phyloP scores from a whole-genome alignment of 441 rosid species.

The Bocquillonia castaneifolia region DNA sequence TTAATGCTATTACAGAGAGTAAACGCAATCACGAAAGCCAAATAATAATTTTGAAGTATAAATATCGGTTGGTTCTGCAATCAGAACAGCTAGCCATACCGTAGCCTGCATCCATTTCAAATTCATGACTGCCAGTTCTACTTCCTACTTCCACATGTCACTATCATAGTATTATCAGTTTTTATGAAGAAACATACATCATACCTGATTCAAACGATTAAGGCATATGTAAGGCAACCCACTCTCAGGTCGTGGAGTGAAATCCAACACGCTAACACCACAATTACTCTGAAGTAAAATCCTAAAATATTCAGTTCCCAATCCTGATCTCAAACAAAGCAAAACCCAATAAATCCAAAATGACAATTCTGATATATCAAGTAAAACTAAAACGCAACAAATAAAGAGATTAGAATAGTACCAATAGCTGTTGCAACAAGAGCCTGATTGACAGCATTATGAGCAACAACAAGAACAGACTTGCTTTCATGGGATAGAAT shows the following conservation, averaged over 20 bases:
- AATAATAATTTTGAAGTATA: background rate
- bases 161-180: background rate
- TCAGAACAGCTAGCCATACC: background rate
- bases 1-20: too few relatives aligned
- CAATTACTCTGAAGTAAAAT: conserved; percentile 87
- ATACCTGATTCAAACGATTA: conserved; percentile 86
- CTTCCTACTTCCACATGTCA: background rate
- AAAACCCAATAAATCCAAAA: background rate
- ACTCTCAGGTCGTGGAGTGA: conserved; percentile 53
- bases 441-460: conserved; percentile 92
- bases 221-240: conserved; percentile 65
- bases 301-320: conserved; percentile 78
- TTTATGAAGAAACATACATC: background rate
- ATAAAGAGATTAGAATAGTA: conserved; percentile 28
- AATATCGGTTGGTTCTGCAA: background rate
- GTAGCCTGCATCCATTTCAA: background rate
- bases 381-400: conserved; percentile 12
- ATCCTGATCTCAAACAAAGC: conserved; percentile 39
- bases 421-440: conserved; percentile 84
- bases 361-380: background rate
- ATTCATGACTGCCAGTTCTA: too few relatives aligned
- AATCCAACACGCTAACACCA: conserved; percentile 87
- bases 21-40: too few relatives aligned
- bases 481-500: conserved; percentile 68
- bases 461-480: conserved; percentile 91